Conservation (phyloP, 495 filamentous ascomycete genomes). For the Friedmanniomyces simplex region DNA sequence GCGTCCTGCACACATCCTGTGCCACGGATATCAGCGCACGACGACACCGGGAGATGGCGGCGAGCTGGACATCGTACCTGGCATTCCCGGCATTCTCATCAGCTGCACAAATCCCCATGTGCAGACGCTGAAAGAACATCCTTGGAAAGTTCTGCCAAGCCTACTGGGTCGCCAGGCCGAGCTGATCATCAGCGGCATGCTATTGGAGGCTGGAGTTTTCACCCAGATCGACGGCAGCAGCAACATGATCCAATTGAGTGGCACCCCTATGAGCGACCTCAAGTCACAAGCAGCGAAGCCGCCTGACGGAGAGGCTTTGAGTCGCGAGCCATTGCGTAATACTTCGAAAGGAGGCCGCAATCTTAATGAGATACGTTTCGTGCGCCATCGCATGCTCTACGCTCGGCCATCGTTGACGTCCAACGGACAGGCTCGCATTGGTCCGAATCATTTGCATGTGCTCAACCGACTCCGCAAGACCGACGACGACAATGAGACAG, state of each 20-base stretch:
- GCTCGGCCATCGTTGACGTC: conserved; percentile 58
- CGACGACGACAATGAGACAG: conserved; percentile 43
- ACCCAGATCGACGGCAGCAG: conserved; percentile 46
- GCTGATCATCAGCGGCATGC: conserved; percentile 66
- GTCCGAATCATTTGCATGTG: conserved; percentile 72
- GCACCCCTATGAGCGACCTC: conserved; percentile 27
- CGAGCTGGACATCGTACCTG: conserved; percentile 28
- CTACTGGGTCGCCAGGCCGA: conserved; percentile 71
- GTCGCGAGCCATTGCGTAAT: not conserved
- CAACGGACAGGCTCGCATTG: conserved; percentile 57
- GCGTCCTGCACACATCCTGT: conserved; percentile 63
- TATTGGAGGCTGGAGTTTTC: conserved; percentile 75
- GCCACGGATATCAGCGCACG: conserved; percentile 57
- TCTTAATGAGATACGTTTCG: conserved; percentile 49
- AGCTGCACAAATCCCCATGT: conserved; percentile 61
- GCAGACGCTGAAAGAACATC: conserved; percentile 50
- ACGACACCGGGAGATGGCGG: conserved; percentile 20
- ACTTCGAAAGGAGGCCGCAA: conserved; percentile 13
- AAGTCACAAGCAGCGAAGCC: conserved; percentile 4
- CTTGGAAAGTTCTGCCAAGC: conserved; percentile 62
- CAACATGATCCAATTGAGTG: conserved; percentile 70
- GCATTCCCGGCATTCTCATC: conserved; percentile 44
- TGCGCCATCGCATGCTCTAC: conserved; percentile 80
- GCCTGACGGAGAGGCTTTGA: not conserved
- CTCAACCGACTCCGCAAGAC: conserved; percentile 60